Evolutionary conservation across 1,139 yeast species (phyloP), one percentile per base, ranked within the genome.

Genomic region (Yamadazyma blattariae): DNA sequence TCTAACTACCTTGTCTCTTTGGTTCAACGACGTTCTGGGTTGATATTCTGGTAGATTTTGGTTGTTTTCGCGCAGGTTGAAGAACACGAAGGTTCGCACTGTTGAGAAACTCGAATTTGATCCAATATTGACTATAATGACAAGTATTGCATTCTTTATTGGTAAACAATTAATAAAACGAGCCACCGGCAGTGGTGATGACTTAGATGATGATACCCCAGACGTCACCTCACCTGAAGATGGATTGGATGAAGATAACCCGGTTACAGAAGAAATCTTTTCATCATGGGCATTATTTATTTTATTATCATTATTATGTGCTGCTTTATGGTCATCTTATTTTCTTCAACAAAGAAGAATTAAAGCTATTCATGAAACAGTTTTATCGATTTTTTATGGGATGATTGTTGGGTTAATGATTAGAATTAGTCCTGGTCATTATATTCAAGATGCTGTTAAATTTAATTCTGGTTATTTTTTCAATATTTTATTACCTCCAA

Each of bases 211-310:
- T 28, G 75, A 70, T 32, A 51, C 63, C 5, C 78, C 81, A 5
- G 81, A 72, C 33, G 51, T 65, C 18, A 60, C 75, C 12, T 47
- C 70, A 30, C 73, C 84, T 0, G 86, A 77, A 39, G 85, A 76
- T 36, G 82, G 77, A 33, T 80, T 59, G 16, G 79, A 78, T 12
- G 81, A 77, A 23, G 72, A 82, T n/a, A 88, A 87, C 52, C 97
- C 97, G 0, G 86, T 89, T n/a, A 82, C 94, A 2, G 96, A 92
- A 51, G 98, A 92, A 59, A 89, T 92, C 51, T 92, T 89, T 57
- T 84, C 95, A 8, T 87, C 96, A 0, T 94, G 98, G 99, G 97
- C 98, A 0, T 65, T 94, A 27, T 90, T 89, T 59, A 94, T 94
- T 40, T 71, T 92, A 45, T 63, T 94, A 35, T 76, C 86, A 39